Evolutionary conservation across 192 early-diverging fungal species (phyloP), one percentile per base, ranked within the genome.

Genomic region (Linnemannia elongata): DNA sequence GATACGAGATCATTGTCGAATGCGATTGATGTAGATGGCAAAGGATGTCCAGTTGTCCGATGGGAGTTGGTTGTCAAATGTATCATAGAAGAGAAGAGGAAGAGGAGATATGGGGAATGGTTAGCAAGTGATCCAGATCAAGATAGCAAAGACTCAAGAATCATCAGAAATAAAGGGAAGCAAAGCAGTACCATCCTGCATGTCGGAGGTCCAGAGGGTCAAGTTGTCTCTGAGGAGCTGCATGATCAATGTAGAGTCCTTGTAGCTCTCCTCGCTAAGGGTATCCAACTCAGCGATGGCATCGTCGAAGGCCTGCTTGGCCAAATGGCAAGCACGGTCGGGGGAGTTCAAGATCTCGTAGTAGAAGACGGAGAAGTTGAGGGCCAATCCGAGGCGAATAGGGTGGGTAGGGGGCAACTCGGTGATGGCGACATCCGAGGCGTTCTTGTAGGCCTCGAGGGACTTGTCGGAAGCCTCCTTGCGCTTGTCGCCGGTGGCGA

Each of bases 361-460:
- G 93, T 97, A 98, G 93, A 99, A 99, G 44, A 98, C 97, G 49
- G 97, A 99, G 93, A 97, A 98, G 96, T 98, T 98, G 88, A 98
- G 94, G 66, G 98, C 97, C 74, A 99, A 94, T 78, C 97, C 97
- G 81, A 99, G 96, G 77, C 98, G 97, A 90, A 99, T 98, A 81
- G 98, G 98, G 93, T 99, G 98, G 74, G 98, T 99, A 77, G 98
- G 97, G 57, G 98, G 93, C 49, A 99, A 93, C 87, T 98, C 96
- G 75, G 95, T 97, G 88, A 95, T 94, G 77, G 98, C 98, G 89
- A 99, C 94, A 85, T 98, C 97, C 83, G 96, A 96, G 76, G 98
- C 98, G 82, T 92, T 91, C 93, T 99, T 96, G 94, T 99, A 99
- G 36, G 98, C 96, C 82, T 96, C 93, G 92, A 97, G 94, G 73